Conservation (phyloP, 2,329 filamentous ascomycete species). For the Cladophialophora yegresii region DNA sequence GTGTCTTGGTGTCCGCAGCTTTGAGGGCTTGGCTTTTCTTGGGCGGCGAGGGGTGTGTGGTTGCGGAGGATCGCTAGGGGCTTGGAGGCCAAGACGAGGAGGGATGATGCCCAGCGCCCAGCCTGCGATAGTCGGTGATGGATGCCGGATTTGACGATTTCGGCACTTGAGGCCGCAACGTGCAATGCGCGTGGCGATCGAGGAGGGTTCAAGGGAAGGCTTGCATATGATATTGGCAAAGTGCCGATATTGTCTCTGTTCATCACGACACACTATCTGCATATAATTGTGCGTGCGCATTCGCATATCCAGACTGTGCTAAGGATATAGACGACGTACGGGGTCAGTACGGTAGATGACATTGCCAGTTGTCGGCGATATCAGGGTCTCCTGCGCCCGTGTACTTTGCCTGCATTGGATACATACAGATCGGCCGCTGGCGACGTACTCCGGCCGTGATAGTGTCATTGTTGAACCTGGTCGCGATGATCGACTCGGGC, state of each 20-base stretch:
- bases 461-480: slow-evolving; percentile 48
- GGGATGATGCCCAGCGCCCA: not conserved
- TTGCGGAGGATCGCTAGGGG: not conserved
- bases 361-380: not conserved
- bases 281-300: not conserved
- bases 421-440: not conserved
- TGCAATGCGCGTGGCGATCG: not conserved
- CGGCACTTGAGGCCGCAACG: not conserved
- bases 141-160: not conserved
- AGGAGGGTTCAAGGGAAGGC: not conserved
- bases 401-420: not conserved
- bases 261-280: not conserved
- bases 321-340: not conserved
- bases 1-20: not conserved
- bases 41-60: not conserved
- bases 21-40: not conserved
- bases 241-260: not conserved
- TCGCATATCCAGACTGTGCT: not conserved
- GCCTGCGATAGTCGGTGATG: not conserved
- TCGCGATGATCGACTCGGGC: slow-evolving; percentile 46
- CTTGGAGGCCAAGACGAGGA: not conserved
- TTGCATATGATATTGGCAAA: not conserved
- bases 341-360: not conserved
- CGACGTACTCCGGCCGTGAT: slow-evolving; percentile 24
- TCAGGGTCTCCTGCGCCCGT: not conserved